Conservation (phyloP, 495 filamentous ascomycete genomes). For the Cercophora sp. region DNA sequence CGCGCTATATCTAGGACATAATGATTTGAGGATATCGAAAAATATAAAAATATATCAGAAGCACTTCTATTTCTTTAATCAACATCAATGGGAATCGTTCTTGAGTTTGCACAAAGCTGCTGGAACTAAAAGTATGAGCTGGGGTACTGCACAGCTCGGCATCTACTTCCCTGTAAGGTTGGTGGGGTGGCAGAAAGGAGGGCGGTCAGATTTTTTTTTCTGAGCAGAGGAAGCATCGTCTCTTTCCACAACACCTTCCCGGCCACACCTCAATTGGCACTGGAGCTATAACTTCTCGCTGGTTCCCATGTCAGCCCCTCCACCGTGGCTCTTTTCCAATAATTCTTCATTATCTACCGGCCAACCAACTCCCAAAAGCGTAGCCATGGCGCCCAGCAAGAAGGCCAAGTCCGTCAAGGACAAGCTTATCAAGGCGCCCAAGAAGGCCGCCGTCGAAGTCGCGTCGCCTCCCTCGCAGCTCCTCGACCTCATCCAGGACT, state of each 20-base stretch:
- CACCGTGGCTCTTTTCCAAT: conserved; percentile 47
- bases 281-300: background rate
- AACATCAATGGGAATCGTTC: no score
- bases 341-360: conserved; percentile 23
- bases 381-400: conserved; percentile 17
- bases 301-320: conserved; percentile 30
- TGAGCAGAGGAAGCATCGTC: background rate
- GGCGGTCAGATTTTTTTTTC: no score
- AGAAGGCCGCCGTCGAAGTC: conserved; percentile 5
- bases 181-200: no score
- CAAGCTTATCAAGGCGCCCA: conserved; percentile 14
- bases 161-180: no score
- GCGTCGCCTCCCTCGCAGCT: conserved; percentile 52
- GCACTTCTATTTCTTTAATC: no score
- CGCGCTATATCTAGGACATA: no score
- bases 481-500: conserved; percentile 60
- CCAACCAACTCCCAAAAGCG: conserved; percentile 6
- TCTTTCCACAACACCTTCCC: background rate
- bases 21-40: no score
- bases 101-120: no score
- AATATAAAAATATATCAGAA: no score
- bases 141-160: no score
- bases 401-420: conserved; percentile 29
- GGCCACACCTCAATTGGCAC: background rate
- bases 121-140: no score